A percentile compares a stretch with the other conserved stretches of the same genome.
phyloP scores from a whole-genome alignment of 495 filamentous ascomycete species.

The Aspergillus nanangensis region DNA sequence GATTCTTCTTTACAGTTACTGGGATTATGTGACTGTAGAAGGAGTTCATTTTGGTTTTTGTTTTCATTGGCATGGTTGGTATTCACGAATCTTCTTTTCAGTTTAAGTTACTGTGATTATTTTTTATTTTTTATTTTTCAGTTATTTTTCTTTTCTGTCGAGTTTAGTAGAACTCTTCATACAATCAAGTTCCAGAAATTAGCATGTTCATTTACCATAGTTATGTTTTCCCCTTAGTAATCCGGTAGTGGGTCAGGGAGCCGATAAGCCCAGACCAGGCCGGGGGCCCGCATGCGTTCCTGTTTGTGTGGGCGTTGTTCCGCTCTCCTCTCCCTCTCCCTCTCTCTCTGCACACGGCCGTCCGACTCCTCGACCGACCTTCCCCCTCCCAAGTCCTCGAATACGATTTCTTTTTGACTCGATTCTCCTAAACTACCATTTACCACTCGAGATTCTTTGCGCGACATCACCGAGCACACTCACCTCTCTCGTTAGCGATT shows the following conservation, averaged over 20 bases:
- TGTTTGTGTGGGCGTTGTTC: conserved; percentile 6
- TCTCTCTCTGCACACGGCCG: background rate
- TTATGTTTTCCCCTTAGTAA: too few species aligned
- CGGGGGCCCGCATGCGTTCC: conserved; percentile 21
- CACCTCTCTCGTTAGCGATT: too few species aligned
- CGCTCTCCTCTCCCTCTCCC: background rate
- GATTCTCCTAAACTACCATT: conserved; percentile 1
- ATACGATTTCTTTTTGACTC: conserved; percentile 13
- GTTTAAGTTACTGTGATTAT: background rate
- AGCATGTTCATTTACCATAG: too few species aligned
- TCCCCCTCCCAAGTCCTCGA: conserved; percentile 3
- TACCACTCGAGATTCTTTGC: background rate
- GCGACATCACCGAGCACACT: background rate
- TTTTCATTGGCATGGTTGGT: background rate
- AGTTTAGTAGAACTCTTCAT: too few species aligned
- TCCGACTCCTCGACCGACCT: conserved; percentile 10
- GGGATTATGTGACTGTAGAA: background rate
- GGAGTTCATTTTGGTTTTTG: background rate
- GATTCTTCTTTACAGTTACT: background rate
- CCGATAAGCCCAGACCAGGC: conserved; percentile 6
- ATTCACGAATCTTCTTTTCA: too few species aligned
- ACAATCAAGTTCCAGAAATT: too few species aligned
- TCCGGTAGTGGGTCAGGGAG: background rate
- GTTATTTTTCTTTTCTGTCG: background rate
- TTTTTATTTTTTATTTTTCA: background rate